Conservation (phyloP, 805 yeast species). For the Wickerhamiella musiphila region DNA sequence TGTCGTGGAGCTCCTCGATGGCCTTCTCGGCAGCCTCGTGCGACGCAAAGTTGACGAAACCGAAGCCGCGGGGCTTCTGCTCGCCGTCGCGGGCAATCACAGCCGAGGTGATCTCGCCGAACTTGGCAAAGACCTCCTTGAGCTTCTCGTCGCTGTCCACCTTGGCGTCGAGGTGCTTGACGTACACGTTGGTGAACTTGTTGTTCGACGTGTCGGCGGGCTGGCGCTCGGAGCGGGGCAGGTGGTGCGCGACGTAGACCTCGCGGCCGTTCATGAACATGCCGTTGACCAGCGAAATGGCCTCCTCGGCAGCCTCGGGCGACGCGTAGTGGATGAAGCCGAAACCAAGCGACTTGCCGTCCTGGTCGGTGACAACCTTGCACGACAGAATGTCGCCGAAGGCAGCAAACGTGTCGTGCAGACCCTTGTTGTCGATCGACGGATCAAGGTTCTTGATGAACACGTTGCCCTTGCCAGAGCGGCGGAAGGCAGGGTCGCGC, state of each 20-base stretch:
- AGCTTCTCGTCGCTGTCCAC: conserved; percentile 38
- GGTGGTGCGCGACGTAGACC: conserved; percentile 89
- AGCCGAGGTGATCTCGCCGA: conserved; percentile 72
- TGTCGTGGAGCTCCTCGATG: conserved; percentile 78
- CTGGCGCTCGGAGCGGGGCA: conserved; percentile 85
- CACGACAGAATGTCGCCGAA: conserved; percentile 92
- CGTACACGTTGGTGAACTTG: conserved; percentile 89
- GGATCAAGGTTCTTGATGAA: conserved; percentile 98
- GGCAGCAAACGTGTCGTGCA: conserved; percentile 93
- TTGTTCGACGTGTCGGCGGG: conserved; percentile 78
- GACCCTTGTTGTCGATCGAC: conserved; percentile 95
- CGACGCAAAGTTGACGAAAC: conserved; percentile 77
- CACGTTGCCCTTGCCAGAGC: conserved; percentile 89
- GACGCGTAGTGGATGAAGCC: conserved; percentile 96
- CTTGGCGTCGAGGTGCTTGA: conserved; percentile 67
- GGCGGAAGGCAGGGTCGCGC: conserved; percentile 92
- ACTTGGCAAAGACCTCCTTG: conserved; percentile 48
- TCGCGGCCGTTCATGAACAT: conserved; percentile 93
- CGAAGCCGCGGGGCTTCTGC: conserved; percentile 89
- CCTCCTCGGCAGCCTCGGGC: conserved; percentile 81
- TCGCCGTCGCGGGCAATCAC: conserved; percentile 63
- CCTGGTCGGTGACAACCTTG: conserved; percentile 89
- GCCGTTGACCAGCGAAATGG: conserved; percentile 95
- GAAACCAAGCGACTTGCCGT: conserved; percentile 84
- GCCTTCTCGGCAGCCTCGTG: conserved; percentile 85